Evolutionary conservation across 352 stramenopile species (phyloP), one percentile per base, ranked within the genome.

Genomic region (Globisporangium mamillatum): DNA sequence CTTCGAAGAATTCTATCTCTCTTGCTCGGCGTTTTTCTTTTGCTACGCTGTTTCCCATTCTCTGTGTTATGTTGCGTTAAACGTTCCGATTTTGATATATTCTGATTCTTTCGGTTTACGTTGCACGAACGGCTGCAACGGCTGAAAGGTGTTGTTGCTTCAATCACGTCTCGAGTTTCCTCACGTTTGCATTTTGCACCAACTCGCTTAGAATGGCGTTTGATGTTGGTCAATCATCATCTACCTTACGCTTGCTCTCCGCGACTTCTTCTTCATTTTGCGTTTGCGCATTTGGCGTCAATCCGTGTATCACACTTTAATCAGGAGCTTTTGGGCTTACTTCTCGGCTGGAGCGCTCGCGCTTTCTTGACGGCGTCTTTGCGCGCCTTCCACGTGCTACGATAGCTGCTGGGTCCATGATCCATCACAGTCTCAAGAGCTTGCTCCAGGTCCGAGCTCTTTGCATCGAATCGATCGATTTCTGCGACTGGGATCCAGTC

Each of bases 401-500:
- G 60, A 22, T 68, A 65, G 32, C 64, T 74, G 18, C 71, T 64
- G 14, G 59, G 57, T 9, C 70, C 64, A 20, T 64, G 70, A 1
- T 70, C 63, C 71, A 82, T 79, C 1, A 78, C 73, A 25, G 75
- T 78, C 67, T 93, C 85, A 10, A 93, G 66, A 24, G 82, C 80
- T 56, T 86, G 82, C 72, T 93, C 85, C 55, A 91, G 66, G 44
- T 93, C 83, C 36, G 63, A 75, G 67, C 66, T 84, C 18, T 73
- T 76, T 18, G 82, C 80, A 53, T 93, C 86, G 56, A 92, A 94
- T 10, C 83, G 77, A 32, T 94, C 83, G 34, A 94, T 67, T 48
- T 92, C 85, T 20, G 78, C 68, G 50, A 92, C 69, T 5, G 80
- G 66, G 56, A 94, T 76, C 87, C 87, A 94, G 66, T 91, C 84